Evolutionary conservation across 148 eudicot genomes (phyloP).

Genomic region (Beta vulgaris): DNA sequence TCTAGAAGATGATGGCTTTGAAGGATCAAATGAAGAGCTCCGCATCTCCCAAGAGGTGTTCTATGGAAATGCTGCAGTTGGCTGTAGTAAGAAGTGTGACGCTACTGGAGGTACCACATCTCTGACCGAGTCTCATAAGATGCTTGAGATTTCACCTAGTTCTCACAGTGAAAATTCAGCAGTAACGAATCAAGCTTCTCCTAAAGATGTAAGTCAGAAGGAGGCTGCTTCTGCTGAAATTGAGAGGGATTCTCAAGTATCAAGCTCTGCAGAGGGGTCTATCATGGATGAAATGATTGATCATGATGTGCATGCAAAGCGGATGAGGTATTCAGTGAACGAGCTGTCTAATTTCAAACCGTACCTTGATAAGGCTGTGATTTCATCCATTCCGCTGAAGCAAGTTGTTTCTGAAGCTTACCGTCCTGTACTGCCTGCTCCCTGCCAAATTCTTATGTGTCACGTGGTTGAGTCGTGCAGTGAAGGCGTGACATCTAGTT

Average conservation of each 20-base stretch:
- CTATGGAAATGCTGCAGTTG: slow-evolving; percentile 42
- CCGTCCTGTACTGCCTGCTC: slow-evolving; percentile 27
- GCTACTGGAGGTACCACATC: slow-evolving; percentile 36
- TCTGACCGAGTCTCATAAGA: slow-evolving; percentile 30
- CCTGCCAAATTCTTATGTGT: slow-evolving; percentile 44
- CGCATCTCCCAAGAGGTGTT: slow-evolving; percentile 57
- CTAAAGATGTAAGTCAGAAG: slow-evolving; percentile 24
- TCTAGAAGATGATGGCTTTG: slow-evolving; percentile 66
- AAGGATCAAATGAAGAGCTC: slow-evolving; percentile 60
- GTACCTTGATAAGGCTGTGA: slow-evolving; percentile 32
- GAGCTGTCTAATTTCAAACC: slow-evolving; percentile 53
- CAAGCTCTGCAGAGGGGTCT: slow-evolving; percentile 30
- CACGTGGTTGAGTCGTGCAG: slow-evolving; percentile 80
- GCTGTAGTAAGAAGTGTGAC: slow-evolving; percentile 33
- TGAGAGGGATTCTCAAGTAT: slow-evolving; percentile 21
- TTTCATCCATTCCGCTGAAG: slow-evolving; percentile 41
- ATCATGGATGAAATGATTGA: slow-evolving; percentile 28
- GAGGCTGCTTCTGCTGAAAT: slow-evolving; percentile 38
- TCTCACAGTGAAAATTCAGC: slow-evolving; percentile 51
- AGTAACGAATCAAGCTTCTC: slow-evolving; percentile 43
- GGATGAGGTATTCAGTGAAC: slow-evolving; percentile 50
- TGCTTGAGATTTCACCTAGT: slow-evolving; percentile 34
- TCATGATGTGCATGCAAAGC: slow-evolving; percentile 37
- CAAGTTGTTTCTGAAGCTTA: slow-evolving; percentile 40
- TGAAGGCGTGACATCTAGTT: slow-evolving; percentile 56